These are phyloP conservation scores for Amoeboaphelidium occidentale DNA, from an alignment of 371 early-diverging fungal species.

Conservation along the genomic window DNA sequence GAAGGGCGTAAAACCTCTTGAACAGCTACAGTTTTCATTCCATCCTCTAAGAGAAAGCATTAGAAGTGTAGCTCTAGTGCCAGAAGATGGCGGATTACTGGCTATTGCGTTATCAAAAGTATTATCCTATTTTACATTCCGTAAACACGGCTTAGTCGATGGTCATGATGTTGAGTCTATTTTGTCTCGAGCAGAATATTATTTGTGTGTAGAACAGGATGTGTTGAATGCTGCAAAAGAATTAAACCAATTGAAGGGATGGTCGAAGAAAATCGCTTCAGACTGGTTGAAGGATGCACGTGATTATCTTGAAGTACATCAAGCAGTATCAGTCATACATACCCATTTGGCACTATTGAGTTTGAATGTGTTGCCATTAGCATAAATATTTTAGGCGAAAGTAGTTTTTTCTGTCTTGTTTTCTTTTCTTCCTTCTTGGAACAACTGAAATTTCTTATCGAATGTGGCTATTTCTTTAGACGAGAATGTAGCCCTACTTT, in stretches of 20 bases:
- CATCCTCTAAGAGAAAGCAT: constrained; percentile 37
- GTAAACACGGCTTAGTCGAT: constrained; percentile 56
- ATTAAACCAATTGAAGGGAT: constrained; percentile 74
- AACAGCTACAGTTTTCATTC: constrained; percentile 46
- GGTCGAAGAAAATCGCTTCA: constrained; percentile 62
- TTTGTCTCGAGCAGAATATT: constrained; percentile 50
- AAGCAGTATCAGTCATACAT: constrained; percentile 43
- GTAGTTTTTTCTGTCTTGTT: too few species aligned
- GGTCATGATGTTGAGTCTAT: constrained; percentile 77
- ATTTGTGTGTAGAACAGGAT: constrained; percentile 36
- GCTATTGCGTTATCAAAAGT: constrained; percentile 47
- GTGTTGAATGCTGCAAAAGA: constrained; percentile 85
- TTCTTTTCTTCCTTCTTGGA: too few species aligned
- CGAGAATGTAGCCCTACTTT: too few species aligned
- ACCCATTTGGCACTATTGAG: not conserved
- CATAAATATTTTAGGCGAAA: too few species aligned
- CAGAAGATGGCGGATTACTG: constrained; percentile 57
- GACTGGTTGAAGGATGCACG: constrained; percentile 77
- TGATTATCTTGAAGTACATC: constrained; percentile 60
- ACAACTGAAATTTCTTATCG: too few species aligned
- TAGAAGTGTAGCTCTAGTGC: constrained; percentile 55
- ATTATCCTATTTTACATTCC: constrained; percentile 52
- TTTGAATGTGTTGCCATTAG: too few species aligned
- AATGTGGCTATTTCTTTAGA: too few species aligned
- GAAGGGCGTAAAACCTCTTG: constrained; percentile 39